Evolutionary conservation across 148 eudicot species (phyloP).

Genomic region (Gaultheria prostrata): DNA sequence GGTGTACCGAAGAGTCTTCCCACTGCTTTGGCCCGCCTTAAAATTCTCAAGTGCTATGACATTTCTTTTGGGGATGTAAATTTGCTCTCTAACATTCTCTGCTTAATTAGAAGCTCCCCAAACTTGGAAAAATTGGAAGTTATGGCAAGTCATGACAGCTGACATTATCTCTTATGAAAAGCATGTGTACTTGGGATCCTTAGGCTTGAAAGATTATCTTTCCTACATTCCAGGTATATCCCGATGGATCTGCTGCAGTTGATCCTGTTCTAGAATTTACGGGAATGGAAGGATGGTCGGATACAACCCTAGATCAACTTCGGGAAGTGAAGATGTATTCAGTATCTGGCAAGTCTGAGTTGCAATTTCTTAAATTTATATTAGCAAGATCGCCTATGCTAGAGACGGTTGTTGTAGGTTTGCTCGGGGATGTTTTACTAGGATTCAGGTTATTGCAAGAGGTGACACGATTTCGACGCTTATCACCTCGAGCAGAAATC

Average conservation of each 20-base stretch:
- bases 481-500: neutral
- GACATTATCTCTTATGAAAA: too few relatives aligned
- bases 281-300: neutral
- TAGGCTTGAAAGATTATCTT: neutral
- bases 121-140: neutral
- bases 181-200: neutral
- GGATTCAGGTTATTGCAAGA: neutral
- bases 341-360: neutral
- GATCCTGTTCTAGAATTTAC: neutral
- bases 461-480: neutral
- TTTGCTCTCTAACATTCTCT: neutral
- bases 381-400: neutral
- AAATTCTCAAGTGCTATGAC: neutral
- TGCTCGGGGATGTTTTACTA: neutral
- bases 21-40: neutral
- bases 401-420: neutral
- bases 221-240: neutral
- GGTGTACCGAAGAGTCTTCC: neutral
- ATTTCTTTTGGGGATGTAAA: neutral
- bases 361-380: neutral
- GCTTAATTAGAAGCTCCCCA: constrained; percentile 19
- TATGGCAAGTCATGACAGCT: neutral
- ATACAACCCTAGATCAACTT: neutral
- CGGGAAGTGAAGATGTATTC: neutral
- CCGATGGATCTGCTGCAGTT: neutral